Base-by-base conservation (phyloP, 257 asterid species). In the Plectranthus barbatus region DNA sequence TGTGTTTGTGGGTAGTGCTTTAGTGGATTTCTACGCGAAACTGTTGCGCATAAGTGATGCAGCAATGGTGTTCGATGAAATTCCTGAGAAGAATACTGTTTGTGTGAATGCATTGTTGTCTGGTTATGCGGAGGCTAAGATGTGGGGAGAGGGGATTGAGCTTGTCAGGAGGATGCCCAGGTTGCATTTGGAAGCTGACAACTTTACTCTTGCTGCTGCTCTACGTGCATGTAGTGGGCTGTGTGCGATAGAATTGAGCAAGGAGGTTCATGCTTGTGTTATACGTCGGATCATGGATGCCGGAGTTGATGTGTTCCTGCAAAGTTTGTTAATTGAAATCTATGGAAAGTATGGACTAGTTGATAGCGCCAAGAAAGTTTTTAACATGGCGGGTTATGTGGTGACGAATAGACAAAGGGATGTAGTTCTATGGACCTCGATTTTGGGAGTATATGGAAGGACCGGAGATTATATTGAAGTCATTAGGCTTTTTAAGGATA, bases 341-440 rank as follows among this genome's bases (percentile, higher is more conserved):
- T 89, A 92, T 69, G 97, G 99, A 0, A 92, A 82, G 67, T 83
- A 86, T 72, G 97, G 99, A 47, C 64, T 77, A 6, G 74, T 75
- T 42, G 81, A 79, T 64, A 76, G 76, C 21, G 95, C 95, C 3
- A 72, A 77, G 74, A 75, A 55, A 50, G 86, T 82, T 14, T 91
- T 91, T 19, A 64, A 60, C 24, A 72, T 73, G 85, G 75, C 68
- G 3, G 92, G 90, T 42, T 73, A 83, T 36, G 69, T 52, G 58
- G 73, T 17, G 10, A 56, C 54, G 45, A 71, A 61, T 67, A 73
- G 65, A 46, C 56, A 50, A 57, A 70, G 77, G 69, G 98, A 92
- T 50, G 77, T 89, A 9, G 79, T 89, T 57, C 45, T 92, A 40
- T 89, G 97, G 98, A 92, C 98, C 69, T 86, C 95, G 3, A 80